Conservation (phyloP, 805 yeast species). For the Isabelozyma rhagii region DNA sequence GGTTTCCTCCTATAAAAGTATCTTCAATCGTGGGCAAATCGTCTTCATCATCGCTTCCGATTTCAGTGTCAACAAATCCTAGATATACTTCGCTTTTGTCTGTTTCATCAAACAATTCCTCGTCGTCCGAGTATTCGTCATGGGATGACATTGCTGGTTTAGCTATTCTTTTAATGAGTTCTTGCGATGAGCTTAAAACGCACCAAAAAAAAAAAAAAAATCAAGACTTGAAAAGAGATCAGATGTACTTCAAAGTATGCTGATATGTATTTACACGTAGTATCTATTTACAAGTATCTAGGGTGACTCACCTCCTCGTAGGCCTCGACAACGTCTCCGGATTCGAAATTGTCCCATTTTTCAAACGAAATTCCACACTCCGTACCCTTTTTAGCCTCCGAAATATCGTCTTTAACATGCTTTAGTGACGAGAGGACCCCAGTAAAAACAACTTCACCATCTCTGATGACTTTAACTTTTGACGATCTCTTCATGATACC, state of each 20-base stretch:
- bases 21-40: constrained; percentile 48
- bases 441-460: constrained; percentile 41
- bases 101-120: constrained; percentile 24
- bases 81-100: constrained; percentile 44
- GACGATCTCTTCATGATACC: constrained; percentile 67
- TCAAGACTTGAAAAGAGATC: neutral
- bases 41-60: constrained; percentile 38
- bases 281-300: constrained; percentile 27
- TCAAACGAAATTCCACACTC: constrained; percentile 87
- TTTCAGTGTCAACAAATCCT: constrained; percentile 63
- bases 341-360: constrained; percentile 63
- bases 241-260: neutral
- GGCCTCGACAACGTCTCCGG: constrained; percentile 73
- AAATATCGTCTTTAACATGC: constrained; percentile 75
- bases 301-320: constrained; percentile 58
- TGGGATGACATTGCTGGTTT: constrained; percentile 28
- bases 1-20: constrained; percentile 75
- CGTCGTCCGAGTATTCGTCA: constrained; percentile 54
- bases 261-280: neutral
- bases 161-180: neutral
- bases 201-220: neutral
- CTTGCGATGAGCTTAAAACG: neutral
- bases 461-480: constrained; percentile 55
- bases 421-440: constrained; percentile 74
- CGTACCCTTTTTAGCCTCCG: constrained; percentile 74